Conservation (phyloP, 257 asterid species). For the Penstemon barbatus region DNA sequence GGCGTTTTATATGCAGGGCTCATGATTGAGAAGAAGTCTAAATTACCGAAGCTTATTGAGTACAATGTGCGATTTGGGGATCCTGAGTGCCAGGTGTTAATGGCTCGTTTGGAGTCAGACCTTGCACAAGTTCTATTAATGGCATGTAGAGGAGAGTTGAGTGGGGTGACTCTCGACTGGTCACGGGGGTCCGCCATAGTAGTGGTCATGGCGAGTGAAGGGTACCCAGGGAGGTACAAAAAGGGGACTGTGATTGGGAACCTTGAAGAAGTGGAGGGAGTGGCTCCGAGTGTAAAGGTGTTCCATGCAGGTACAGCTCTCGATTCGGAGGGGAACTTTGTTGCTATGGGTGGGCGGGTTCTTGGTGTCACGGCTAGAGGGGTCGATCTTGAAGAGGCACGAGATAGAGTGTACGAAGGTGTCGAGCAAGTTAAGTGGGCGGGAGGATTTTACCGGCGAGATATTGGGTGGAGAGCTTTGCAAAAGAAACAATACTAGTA, state of each 20-base stretch:
- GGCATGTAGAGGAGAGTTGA: constrained; percentile 74
- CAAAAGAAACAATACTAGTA: too few species aligned
- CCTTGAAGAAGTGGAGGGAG: constrained; percentile 76
- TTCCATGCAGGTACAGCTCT: constrained; percentile 85
- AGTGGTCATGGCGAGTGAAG: constrained; percentile 93
- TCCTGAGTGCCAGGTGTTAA: constrained; percentile 96
- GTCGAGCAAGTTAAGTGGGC: constrained; percentile 70
- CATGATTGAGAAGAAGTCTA: constrained; percentile 87
- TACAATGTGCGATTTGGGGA: constrained; percentile 96
- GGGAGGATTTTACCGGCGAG: constrained; percentile 71
- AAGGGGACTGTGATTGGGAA: constrained; percentile 69
- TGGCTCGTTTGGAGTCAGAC: constrained; percentile 90
- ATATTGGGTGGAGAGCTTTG: constrained; percentile 92
- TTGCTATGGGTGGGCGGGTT: constrained; percentile 86
- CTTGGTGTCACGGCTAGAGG: constrained; percentile 91
- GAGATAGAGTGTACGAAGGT: constrained; percentile 75
- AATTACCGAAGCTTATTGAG: constrained; percentile 86
- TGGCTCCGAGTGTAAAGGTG: constrained; percentile 61
- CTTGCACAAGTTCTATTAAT: constrained; percentile 74
- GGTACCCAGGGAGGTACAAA: constrained; percentile 80
- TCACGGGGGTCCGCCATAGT: constrained; percentile 93
- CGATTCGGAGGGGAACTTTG: constrained; percentile 64
- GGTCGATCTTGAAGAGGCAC: constrained; percentile 73
- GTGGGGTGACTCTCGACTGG: constrained; percentile 65
- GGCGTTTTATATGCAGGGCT: constrained; percentile 94